phyloP scores from a whole-genome alignment of 2,329 filamentous ascomycete genomes.

The Alternaria solani region DNA sequence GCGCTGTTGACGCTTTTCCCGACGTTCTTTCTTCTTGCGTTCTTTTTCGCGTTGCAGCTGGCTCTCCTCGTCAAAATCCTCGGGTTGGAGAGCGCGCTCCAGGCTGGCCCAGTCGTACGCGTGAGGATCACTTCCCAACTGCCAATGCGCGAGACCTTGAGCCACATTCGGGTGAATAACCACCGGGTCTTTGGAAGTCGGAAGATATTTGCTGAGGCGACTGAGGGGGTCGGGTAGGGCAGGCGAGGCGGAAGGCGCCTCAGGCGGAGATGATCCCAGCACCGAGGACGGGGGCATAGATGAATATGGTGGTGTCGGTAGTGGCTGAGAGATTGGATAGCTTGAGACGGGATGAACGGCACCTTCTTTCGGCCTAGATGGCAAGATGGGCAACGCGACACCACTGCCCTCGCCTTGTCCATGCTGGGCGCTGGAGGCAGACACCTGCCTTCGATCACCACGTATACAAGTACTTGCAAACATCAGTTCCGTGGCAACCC shows the following conservation, averaged over 20 bases:
- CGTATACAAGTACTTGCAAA: slow-evolving; percentile 45
- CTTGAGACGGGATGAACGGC: background rate
- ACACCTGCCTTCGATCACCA: slow-evolving; percentile 6
- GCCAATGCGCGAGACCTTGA: slow-evolving; percentile 55
- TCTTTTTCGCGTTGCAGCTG: slow-evolving; percentile 50
- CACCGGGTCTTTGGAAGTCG: slow-evolving; percentile 23
- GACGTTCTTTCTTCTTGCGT: slow-evolving; percentile 51
- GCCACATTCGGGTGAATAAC: slow-evolving; percentile 44
- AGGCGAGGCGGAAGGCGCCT: slow-evolving; percentile 3
- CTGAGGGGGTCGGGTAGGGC: slow-evolving; percentile 26
- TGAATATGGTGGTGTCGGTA: slow-evolving; percentile 26
- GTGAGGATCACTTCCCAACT: slow-evolving; percentile 46
- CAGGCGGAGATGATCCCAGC: slow-evolving; percentile 16
- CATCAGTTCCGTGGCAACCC: slow-evolving; percentile 48
- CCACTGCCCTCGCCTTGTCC: slow-evolving; percentile 18
- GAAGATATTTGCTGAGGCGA: slow-evolving; percentile 50
- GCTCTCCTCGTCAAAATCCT: slow-evolving; percentile 44
- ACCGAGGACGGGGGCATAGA: slow-evolving; percentile 17
- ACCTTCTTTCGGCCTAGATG: slow-evolving; percentile 23
- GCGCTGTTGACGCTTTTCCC: slow-evolving; percentile 52
- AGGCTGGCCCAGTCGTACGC: slow-evolving; percentile 53
- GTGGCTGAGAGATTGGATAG: slow-evolving; percentile 14
- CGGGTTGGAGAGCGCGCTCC: slow-evolving; percentile 38
- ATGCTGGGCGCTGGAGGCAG: slow-evolving; percentile 17
- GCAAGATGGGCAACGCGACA: slow-evolving; percentile 29